These are phyloP conservation scores for Fusarium sp. DNA, from an alignment of 2,329 filamentous ascomycete genomes.

Conservation along the genomic window DNA sequence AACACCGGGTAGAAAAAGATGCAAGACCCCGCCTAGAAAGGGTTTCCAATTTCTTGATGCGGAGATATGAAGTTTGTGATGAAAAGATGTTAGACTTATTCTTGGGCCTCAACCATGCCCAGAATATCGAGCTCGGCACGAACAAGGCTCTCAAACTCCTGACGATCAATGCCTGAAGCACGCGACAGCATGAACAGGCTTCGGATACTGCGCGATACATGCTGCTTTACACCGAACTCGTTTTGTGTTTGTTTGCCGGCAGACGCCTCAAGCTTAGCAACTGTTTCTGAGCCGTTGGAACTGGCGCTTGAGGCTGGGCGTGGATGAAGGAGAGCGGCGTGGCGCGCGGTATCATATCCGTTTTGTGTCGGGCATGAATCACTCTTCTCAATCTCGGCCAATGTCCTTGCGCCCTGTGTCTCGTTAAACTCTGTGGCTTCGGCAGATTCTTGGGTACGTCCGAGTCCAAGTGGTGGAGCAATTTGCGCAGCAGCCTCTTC, in stretches of 20 bases:
- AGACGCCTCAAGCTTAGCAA: slow-evolving; percentile 69
- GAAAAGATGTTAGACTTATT: slow-evolving; percentile 30
- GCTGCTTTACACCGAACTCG: slow-evolving; percentile 80
- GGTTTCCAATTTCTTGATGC: background rate
- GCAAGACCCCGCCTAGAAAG: background rate
- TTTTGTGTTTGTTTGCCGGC: slow-evolving; percentile 67
- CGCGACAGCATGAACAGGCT: slow-evolving; percentile 77
- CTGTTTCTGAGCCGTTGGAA: slow-evolving; percentile 63
- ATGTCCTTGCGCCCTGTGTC: slow-evolving; percentile 52
- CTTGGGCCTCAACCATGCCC: slow-evolving; percentile 71
- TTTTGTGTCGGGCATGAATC: slow-evolving; percentile 43
- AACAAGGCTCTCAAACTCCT: slow-evolving; percentile 79
- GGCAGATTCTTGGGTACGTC: slow-evolving; percentile 22
- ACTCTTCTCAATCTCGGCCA: slow-evolving; percentile 55
- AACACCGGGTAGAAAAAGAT: background rate
- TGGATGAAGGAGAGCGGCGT: slow-evolving; percentile 62
- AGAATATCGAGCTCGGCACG: slow-evolving; percentile 76
- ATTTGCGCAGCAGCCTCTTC: slow-evolving; percentile 51
- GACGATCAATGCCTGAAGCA: slow-evolving; percentile 75
- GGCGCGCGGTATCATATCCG: slow-evolving; percentile 45
- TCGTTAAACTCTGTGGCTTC: slow-evolving; percentile 40
- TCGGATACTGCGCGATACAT: slow-evolving; percentile 80
- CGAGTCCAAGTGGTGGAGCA: slow-evolving; percentile 47
- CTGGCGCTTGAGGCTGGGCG: slow-evolving; percentile 67
- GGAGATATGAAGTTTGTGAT: background rate